Evolutionary conservation across 2,329 filamentous ascomycete genomes (phyloP).

Genomic region (Samsoniella hepiali): DNA sequence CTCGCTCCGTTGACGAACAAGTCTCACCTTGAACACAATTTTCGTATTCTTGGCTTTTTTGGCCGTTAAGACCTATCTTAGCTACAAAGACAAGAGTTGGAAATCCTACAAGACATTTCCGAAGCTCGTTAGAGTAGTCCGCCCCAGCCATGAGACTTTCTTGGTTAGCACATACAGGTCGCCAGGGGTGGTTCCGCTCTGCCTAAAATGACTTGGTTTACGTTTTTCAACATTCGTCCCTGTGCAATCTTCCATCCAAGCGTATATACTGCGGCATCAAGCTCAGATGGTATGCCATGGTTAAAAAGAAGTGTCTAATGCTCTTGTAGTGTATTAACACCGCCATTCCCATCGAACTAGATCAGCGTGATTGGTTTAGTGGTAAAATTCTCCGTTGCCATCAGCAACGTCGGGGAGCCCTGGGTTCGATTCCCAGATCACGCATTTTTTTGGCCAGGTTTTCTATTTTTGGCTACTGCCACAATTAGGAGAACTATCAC

Average conservation of each 20-base stretch:
- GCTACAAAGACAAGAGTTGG: too few relatives aligned
- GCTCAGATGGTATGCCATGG: too few relatives aligned
- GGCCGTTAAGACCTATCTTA: background rate
- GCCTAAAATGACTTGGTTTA: background rate
- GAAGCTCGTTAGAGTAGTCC: too few relatives aligned
- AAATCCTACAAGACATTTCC: too few relatives aligned
- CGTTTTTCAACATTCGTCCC: background rate
- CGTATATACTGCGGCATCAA: background rate
- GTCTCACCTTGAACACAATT: background rate
- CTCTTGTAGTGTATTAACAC: background rate
- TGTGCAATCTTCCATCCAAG: background rate
- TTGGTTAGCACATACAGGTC: background rate
- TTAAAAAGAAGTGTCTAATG: background rate
- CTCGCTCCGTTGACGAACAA: background rate
- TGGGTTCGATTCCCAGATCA: conserved; percentile 36
- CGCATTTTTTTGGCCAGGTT: conserved; percentile 22
- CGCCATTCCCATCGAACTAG: background rate
- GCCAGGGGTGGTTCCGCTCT: background rate
- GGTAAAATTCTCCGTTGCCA: conserved; percentile 37
- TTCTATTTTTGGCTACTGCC: background rate
- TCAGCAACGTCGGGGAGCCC: conserved; percentile 31
- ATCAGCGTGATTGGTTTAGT: conserved; percentile 34
- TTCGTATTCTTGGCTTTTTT: background rate
- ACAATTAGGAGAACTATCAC: too few relatives aligned
- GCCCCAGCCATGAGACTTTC: background rate